Base-by-base conservation (phyloP, 2,329 filamentous ascomycete species). In the Colletotrichum musae region DNA sequence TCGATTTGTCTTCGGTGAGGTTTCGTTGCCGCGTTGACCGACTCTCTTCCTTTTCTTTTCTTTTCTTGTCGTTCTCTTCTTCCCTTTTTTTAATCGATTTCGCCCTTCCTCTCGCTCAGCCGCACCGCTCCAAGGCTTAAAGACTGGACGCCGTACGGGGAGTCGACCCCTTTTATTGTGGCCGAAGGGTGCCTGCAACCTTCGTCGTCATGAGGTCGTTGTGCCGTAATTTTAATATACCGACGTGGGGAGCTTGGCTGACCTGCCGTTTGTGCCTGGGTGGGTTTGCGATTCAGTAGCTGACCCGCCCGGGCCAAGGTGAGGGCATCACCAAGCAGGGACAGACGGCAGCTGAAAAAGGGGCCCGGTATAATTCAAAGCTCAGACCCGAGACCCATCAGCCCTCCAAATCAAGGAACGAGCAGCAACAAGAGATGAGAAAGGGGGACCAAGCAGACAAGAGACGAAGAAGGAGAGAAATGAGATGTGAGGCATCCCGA, bases 171-270 rank as follows among this genome's bases (percentile, higher is more conserved):
- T 59, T 64, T 57, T 59, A 59, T 69, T 65, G 45, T 58, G n/a
- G 15, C 62, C 54, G 53, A 52, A 45, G 26, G 41, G 41, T 41
- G 58, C 21, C 43, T 54, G 66, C 41, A 66, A 28, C 43, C 12
- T 56, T 36, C n/a, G 24, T 43, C 13, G 52, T 66, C 43, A 69
- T 69, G 66, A 69, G 66, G 54, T 69, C 61, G 66, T 60, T 69
- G 54, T 69, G 66, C 62, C 66, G 66, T 69, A 69, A 65, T 69
- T 51, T 66, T 69, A 60, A 69, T 69, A 56, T 69, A 66, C 32
- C 54, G 51, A 24, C 61, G 62, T 66, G 66, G 66, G 66, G 66
- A 66, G 63, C 61, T 66, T 60, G 62, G 61, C 66, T 48, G 53
- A 61, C 32, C 15, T 58, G 60, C 65, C 53, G 60, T 47, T 45